Base-by-base conservation (phyloP, 73 alveolate genomes). In the Effrenium voratum region DNA sequence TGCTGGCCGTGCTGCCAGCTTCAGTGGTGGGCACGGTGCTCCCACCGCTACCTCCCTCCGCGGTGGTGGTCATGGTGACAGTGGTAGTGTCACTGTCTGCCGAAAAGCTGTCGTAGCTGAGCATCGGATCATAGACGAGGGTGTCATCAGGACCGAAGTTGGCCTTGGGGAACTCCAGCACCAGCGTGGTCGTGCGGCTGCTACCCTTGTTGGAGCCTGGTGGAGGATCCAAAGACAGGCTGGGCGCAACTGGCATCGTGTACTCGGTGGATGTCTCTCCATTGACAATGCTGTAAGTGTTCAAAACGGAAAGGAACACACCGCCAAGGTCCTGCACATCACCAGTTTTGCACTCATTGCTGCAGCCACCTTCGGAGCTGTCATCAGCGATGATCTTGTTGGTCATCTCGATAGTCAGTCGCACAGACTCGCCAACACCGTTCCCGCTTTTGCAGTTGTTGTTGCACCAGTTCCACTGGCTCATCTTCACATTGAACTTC, bases 401-500 rank as follows among this genome's bases (percentile, higher is more conserved):
- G 91, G 60, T 81, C 91, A 81, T 81, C 59, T 44, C 40, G 49
- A 81, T 47, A 44, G 91, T 81, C 73, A 81, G 30, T 36, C 91
- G 68, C 44, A 81, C 72, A 34, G 91, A 24, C 28, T 47, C 73
- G 3, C 91, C 91, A 4, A 81, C 91, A 30, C 91, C 91, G 32
- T 81, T 40, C 4, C 49, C 3, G 5, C 73, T 19, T 47, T 45
- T 81, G 47, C 91, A 81, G 91, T 81, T 50, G 72, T 47, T n/a
- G 30, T 12, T 72, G 73, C 91, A 81, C 91, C 91, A 81, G 24
- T 81, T 81, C 91, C 91, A 81, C 73, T 81, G 91, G 73, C 91
- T 81, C 91, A 81, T 81, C 73, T 13, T 47, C 47, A 81, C 73
- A n/a, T 81, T 81, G 91, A 81, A 81, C 73, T 81, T 81, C 91